Percentiles rank a stretch among this genome's conserved stretches.
Conservation (phyloP, 805 yeast genomes). For the Pichia ethanolica region DNA sequence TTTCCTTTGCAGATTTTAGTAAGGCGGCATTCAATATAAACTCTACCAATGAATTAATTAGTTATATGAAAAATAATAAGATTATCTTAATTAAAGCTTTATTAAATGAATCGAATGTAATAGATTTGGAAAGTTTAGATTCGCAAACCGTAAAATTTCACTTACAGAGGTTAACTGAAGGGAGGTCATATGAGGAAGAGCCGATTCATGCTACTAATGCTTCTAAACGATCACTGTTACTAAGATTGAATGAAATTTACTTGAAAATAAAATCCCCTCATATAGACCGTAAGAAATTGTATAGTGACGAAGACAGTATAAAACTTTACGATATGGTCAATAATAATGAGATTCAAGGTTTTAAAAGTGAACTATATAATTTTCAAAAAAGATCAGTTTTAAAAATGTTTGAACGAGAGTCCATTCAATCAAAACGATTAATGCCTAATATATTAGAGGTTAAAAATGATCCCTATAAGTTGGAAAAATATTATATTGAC, state of each 20-base stretch:
- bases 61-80: neutral
- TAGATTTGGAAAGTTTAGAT: neutral
- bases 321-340: slow-evolving; percentile 19
- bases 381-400: slow-evolving; percentile 57
- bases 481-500: slow-evolving; percentile 30
- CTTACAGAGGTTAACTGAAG: slow-evolving; percentile 29
- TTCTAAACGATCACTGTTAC: neutral
- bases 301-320: slow-evolving; percentile 15
- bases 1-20: slow-evolving; percentile 38
- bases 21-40: slow-evolving; percentile 30
- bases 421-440: slow-evolving; percentile 19
- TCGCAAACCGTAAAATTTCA: slow-evolving; percentile 22
- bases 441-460: slow-evolving; percentile 18
- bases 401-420: slow-evolving; percentile 52
- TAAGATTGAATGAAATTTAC: slow-evolving; percentile 28
- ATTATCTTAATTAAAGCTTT: slow-evolving; percentile 5
- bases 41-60: slow-evolving; percentile 4
- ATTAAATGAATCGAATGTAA: neutral
- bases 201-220: neutral
- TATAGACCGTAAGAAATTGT: slow-evolving; percentile 6
- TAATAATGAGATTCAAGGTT: slow-evolving; percentile 34
- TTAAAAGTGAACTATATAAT: slow-evolving; percentile 43
- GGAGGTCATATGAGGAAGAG: slow-evolving; percentile 10
- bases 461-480: neutral
- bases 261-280: slow-evolving; percentile 28